A percentile compares a stretch with the other conserved stretches of the same genome.
Evolutionary conservation across 179 eudicot genomes (phyloP).

Genomic region (Camellia oleifera): DNA sequence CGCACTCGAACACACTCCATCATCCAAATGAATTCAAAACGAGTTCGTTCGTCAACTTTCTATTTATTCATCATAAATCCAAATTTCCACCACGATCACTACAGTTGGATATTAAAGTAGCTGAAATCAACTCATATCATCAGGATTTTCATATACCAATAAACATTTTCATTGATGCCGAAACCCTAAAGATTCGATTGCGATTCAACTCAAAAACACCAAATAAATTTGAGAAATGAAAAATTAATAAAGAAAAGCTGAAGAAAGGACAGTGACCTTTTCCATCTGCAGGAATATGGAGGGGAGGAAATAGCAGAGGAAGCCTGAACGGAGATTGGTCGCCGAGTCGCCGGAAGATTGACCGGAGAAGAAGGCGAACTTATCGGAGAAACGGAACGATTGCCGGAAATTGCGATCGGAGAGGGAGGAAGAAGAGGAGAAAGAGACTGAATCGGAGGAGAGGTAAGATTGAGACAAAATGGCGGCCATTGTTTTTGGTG

Average conservation of each 20-base stretch:
- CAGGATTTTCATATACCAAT: background rate
- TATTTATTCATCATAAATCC: background rate
- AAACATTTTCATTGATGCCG: background rate
- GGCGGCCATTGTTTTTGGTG: constrained; percentile 36
- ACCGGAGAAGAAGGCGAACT: constrained; percentile 18
- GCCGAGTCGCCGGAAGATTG: constrained; percentile 13
- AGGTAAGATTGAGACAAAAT: constrained; percentile 26
- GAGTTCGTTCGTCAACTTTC: background rate
- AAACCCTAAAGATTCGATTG: background rate
- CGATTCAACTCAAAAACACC: background rate
- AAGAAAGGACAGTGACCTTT: constrained; percentile 31
- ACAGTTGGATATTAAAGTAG: background rate
- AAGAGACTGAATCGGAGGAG: constrained; percentile 31
- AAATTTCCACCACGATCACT: background rate
- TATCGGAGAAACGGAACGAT: constrained; percentile 31
- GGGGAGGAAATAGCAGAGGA: constrained; percentile 47
- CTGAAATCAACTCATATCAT: background rate
- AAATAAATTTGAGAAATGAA: background rate
- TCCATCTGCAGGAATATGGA: constrained; percentile 29
- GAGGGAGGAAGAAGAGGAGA: constrained; percentile 36
- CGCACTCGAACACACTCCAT: background rate
- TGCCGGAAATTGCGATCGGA: constrained; percentile 23
- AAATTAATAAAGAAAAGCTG: background rate
- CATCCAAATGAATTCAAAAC: background rate
- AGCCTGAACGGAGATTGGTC: constrained; percentile 47